These are phyloP conservation scores for Mortierella sp. DNA, from an alignment of 371 early-diverging fungal species.

Conservation along the genomic window DNA sequence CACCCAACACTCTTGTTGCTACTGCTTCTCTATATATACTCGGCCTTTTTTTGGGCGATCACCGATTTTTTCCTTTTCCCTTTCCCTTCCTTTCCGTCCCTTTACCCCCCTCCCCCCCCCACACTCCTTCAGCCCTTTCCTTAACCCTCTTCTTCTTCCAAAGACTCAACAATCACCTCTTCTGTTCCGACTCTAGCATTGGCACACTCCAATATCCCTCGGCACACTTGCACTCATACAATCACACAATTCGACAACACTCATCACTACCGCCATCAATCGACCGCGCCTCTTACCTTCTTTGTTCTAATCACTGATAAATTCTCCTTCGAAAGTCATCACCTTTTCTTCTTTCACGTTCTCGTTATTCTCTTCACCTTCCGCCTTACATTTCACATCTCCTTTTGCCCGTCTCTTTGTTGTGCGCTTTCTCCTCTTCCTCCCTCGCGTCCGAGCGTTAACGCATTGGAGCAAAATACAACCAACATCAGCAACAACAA, in stretches of 20 bases:
- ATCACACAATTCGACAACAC: background rate
- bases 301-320: background rate
- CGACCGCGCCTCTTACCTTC: background rate
- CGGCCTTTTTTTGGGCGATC: background rate
- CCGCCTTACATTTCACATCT: background rate
- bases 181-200: background rate
- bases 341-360: background rate
- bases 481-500: background rate
- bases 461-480: constrained; percentile 5
- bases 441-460: constrained; percentile 2
- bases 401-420: background rate
- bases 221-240: background rate
- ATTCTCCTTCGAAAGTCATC: background rate
- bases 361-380: background rate
- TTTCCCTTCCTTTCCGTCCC: background rate
- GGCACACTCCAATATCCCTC: background rate
- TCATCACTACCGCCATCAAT: background rate
- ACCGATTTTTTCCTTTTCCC: background rate
- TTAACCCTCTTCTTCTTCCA: background rate
- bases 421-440: background rate
- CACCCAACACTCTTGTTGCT: background rate
- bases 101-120: background rate
- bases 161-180: background rate
- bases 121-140: background rate
- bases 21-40: constrained; percentile 3